Evolutionary conservation across 2,329 filamentous ascomycete species (phyloP).

Genomic region (Beauveria medogensis): DNA sequence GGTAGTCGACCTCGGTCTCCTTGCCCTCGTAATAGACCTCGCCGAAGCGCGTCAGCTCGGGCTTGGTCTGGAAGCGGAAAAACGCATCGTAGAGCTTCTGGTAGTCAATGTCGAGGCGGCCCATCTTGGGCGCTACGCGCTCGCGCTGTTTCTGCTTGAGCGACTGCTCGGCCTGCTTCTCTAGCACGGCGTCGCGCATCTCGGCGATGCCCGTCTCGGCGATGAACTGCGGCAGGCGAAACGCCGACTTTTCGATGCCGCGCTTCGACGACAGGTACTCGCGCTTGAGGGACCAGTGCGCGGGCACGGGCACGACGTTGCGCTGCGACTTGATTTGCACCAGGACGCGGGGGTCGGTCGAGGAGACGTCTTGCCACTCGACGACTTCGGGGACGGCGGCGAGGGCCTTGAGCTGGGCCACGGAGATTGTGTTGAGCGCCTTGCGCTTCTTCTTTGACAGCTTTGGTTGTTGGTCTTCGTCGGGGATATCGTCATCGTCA

Average conservation of each 20-base stretch:
- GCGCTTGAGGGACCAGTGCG: constrained; percentile 91
- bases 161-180: constrained; percentile 87
- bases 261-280: constrained; percentile 96
- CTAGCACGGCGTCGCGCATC: constrained; percentile 93
- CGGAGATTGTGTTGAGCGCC: constrained; percentile 81
- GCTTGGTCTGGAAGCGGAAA: constrained; percentile 96
- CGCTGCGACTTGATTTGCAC: constrained; percentile 92
- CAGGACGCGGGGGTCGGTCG: constrained; percentile 77
- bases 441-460: constrained; percentile 95
- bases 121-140: constrained; percentile 90
- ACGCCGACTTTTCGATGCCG: constrained; percentile 91
- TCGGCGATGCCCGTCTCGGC: constrained; percentile 95
- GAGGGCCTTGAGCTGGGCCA: constrained; percentile 89
- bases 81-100: constrained; percentile 97
- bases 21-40: constrained; percentile 99
- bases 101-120: constrained; percentile 96
- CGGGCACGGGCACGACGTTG: constrained; percentile 90
- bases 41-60: constrained; percentile 84
- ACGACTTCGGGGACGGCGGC: constrained; percentile 89
- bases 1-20: constrained; percentile 90
- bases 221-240: constrained; percentile 90
- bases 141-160: constrained; percentile 95
- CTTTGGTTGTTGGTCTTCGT: constrained; percentile 59
- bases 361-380: constrained; percentile 94
- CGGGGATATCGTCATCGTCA: constrained; percentile 76